Evolutionary conservation across 257 asterid species (phyloP), one percentile per base, ranked within the genome.

Genomic region (Solanum bulbocastanum): DNA sequence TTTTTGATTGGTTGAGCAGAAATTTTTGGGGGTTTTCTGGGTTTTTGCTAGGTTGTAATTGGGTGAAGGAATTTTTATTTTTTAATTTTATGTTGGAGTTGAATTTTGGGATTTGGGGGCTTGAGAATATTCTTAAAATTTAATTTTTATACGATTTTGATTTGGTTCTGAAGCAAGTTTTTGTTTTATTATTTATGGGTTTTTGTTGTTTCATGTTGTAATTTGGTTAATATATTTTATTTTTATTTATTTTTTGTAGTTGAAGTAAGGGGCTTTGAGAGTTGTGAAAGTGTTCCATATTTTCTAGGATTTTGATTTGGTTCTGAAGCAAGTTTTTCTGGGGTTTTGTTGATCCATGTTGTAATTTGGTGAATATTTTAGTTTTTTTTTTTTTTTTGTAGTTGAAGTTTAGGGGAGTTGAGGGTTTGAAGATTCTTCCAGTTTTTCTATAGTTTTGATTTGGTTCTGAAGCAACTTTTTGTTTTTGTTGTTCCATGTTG

Each of bases 1-100:
- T 88, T 56, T 56, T 85, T 69, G 83, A 83, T 88, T 56, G 87
- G 86, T 82, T 91, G 79, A 56, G 74, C 25, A 68, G 49, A 66
- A 49, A 46, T 27, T 39, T 25, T 68, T 40, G 13, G n/a, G 82
- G 40, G 8, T 27, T 42, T 76, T 79, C 84, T 42, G 23, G 62
- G 84, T 7, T 79, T 44, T 78, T 79, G 16, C 9, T 18, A 16
- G 52, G 4, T 44, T 79, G 84, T 79, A 79, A 42, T 44, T 79
- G 39, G 62, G 16, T 25, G 39, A 5, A 79, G 65, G 3, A 46
- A 44, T 15, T 79, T 79, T 44, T 44, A 8, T 42, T 79, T 44
- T 44, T 44, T 4, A 4, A 8, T 44, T 79, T 79, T 81, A 9
- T 49, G 8, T 82, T 82, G 42, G 42, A 49, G 86, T 18, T 82